These are phyloP conservation scores for Ogataea trehalophila DNA, from an alignment of 805 yeast species.

Conservation along the genomic window DNA sequence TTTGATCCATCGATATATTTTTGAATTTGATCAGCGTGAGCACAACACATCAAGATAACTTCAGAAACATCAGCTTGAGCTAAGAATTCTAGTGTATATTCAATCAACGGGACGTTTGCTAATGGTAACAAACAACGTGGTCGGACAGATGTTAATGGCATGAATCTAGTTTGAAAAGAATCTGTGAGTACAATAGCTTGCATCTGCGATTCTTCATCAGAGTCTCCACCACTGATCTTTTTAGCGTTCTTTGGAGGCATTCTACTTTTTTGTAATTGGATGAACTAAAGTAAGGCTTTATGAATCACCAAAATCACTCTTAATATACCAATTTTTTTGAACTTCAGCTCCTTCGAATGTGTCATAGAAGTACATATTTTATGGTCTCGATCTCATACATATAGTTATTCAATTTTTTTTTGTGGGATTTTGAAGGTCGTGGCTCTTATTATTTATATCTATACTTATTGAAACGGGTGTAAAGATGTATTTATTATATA, in stretches of 20 bases:
- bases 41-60: slow-evolving; percentile 82
- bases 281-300: not conserved
- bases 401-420: no score
- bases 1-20: slow-evolving; percentile 70
- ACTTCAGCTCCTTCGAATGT: no score
- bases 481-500: no score
- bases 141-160: slow-evolving; percentile 80
- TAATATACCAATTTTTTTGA: not conserved
- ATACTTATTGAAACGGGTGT: no score
- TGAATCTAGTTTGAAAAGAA: slow-evolving; percentile 85
- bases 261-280: not conserved
- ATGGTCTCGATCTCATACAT: no score
- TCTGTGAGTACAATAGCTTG: slow-evolving; percentile 96
- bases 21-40: slow-evolving; percentile 87
- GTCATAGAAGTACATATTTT: no score
- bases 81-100: slow-evolving; percentile 89
- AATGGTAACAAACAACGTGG: slow-evolving; percentile 92
- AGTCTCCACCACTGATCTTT: slow-evolving; percentile 6
- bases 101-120: slow-evolving; percentile 90
- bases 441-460: no score
- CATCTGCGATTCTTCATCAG: slow-evolving; percentile 62
- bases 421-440: no score
- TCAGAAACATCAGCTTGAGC: slow-evolving; percentile 89
- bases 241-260: slow-evolving; percentile 24
- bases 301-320: not conserved